Evolutionary conservation across 371 early-diverging fungal genomes (phyloP), one percentile per base, ranked within the genome.

Genomic region (Mucor sp.): DNA sequence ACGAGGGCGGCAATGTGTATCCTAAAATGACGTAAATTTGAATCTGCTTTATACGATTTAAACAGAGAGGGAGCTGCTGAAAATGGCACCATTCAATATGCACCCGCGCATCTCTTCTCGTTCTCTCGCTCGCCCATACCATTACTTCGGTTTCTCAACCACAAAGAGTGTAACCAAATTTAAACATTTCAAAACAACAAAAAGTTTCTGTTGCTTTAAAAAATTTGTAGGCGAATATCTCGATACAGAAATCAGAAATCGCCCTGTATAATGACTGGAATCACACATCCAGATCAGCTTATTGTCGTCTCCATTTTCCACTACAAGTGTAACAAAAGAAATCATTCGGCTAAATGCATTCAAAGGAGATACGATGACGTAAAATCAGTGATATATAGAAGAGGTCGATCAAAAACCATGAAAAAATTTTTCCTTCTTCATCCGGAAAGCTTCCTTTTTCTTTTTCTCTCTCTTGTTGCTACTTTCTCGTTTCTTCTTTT

Each of bases 281-380:
- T 41, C 14, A 17, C 5, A 41, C 3, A 41, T 41, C 41, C 41
- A 41, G 41, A 35, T 41, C 41, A 41, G 17, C 17, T 41, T 17
- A 41, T 41, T 41, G 17, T 17, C 41, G 5, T 17, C 17, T 0
- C 17, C 15, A 41, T 17, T 2, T 41, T 17, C 4, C 11, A 47
- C 4, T 12, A 8, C 27, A 53, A 53, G 53, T 53, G 53, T 25
- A 53, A 53, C 53, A 53, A 25, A 15, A 35, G 37, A 27, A 21
- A 11, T 27, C 53, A 53, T 15, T 27, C 23, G 53, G 27, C 53
- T 53, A 53, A 53, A 53, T 27, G 53, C 53, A 53, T 53, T 27
- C 53, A 53, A 25, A 57, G n/a, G 33, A 57, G 30, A 57, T 33
- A 57, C 58, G 58, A 57, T 57, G 58, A 57, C 58, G 58, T 57